phyloP scores from a whole-genome alignment of 1,284 basidiomycete species.

The Pisolithus thermaeus region DNA sequence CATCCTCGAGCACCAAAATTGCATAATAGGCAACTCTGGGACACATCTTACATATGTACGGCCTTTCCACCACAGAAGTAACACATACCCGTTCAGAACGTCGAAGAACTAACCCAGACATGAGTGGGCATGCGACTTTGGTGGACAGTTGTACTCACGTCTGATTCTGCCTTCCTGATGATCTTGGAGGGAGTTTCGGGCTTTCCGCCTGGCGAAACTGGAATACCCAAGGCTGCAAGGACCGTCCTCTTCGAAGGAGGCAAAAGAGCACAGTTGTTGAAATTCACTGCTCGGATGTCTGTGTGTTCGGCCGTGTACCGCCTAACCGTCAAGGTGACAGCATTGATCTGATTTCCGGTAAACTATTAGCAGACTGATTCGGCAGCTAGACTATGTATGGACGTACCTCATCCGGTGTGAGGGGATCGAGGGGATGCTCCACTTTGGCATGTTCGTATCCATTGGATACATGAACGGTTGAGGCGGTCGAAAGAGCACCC shows the following conservation, averaged over 20 bases:
- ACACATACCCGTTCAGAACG: constrained; percentile 55
- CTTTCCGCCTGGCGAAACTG: constrained; percentile 52
- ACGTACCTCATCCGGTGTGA: constrained; percentile 58
- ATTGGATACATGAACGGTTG: constrained; percentile 7
- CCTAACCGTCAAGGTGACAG: constrained; percentile 56
- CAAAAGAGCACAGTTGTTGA: constrained; percentile 63
- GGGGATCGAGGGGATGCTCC: constrained; percentile 65
- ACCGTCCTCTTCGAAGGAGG: constrained; percentile 76
- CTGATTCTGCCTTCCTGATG: constrained; percentile 67
- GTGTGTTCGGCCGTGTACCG: constrained; percentile 54
- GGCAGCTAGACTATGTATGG: constrained; percentile 22
- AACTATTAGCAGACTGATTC: constrained; percentile 2
- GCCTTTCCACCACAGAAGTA: background rate
- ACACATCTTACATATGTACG: constrained; percentile 2
- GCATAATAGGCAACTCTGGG: constrained; percentile 60
- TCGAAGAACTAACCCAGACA: constrained; percentile 53
- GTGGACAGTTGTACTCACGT: constrained; percentile 43
- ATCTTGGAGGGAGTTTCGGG: constrained; percentile 49
- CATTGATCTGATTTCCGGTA: constrained; percentile 48
- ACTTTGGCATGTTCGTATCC: constrained; percentile 5
- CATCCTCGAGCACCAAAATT: constrained; percentile 44
- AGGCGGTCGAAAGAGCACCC: constrained; percentile 5
- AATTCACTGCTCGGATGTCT: constrained; percentile 66
- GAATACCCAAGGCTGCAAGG: constrained; percentile 72
- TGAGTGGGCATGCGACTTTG: background rate